Evolutionary conservation across 805 yeast species (phyloP), one percentile per base, ranked within the genome.

Genomic region (Lachancea nothofagi): DNA sequence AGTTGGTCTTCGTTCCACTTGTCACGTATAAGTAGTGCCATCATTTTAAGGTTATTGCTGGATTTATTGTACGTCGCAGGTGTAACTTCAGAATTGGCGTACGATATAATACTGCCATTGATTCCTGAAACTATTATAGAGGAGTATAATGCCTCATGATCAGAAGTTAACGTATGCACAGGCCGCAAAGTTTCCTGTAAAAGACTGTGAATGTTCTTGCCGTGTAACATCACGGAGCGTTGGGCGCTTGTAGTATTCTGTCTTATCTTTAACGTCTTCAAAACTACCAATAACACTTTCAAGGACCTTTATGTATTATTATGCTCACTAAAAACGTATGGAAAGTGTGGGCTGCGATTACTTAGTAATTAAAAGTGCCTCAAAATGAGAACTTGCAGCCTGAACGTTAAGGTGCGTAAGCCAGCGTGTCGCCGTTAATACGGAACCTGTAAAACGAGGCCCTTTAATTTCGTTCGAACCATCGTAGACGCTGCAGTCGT

Each of bases 1-100:
- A 12, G 32, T 36, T 59, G 56, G 38, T 60, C 63, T 25, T 56
- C 62, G 4, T 41, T 38, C 65, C 65, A 60, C 41, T 57, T 60
- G 40, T 60, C 65, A 34, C 54, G 57, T 10, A 53, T 49, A 17
- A 60, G 44, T 12, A 60, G 32, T 24, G 57, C 48, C 62, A 60
- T 58, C 59, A 60, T 56, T 39, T 54, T 58, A 18, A 60, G 37
- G 35, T 58, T 58, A 30, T 53, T 58, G 8, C 47, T 17, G 2
- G 57, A 48, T 18, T 46, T 49, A 22, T 34, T 41, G 35, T 49
- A 50, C 8, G 36, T 36, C 12, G 33, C 21, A 8, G 42, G 38
- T 7, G 44, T 33, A 7, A 30, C 22, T 6, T 33, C 38, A 13
- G 49, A 41, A 23, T 42, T 52, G 2, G 57, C 50, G 36, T 46